phyloP scores from a whole-genome alignment of 805 yeast species.

The Yarrowia alimentaria region DNA sequence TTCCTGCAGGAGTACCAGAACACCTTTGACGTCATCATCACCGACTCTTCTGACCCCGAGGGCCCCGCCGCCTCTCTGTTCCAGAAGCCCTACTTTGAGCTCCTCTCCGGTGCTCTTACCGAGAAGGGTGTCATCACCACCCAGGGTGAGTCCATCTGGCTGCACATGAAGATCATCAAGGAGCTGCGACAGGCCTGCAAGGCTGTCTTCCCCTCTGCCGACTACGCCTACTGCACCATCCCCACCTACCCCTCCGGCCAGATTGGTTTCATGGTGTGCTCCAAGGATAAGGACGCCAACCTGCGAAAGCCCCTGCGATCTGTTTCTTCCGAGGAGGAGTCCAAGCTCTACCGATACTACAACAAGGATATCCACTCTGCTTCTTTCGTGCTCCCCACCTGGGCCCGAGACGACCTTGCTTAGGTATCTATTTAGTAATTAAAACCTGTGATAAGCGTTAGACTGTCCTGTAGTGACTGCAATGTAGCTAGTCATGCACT shows the following conservation, averaged over 20 bases:
- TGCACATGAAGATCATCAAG: slow-evolving; percentile 80
- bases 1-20: slow-evolving; percentile 80
- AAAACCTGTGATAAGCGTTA: no score
- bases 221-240: slow-evolving; percentile 86
- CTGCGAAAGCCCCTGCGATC: slow-evolving; percentile 70
- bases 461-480: no score
- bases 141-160: slow-evolving; percentile 95
- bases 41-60: slow-evolving; percentile 97
- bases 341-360: slow-evolving; percentile 73
- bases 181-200: slow-evolving; percentile 78
- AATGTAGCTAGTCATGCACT: no score
- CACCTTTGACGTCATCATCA: slow-evolving; percentile 90
- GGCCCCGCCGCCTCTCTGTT: slow-evolving; percentile 95
- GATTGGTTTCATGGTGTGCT: slow-evolving; percentile 95
- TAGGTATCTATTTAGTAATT: no score
- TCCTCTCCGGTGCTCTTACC: slow-evolving; percentile 82
- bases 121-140: slow-evolving; percentile 89
- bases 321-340: slow-evolving; percentile 60
- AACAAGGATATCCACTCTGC: slow-evolving; percentile 81
- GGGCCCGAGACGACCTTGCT: slow-evolving; percentile 63
- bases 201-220: slow-evolving; percentile 86
- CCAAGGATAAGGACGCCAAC: slow-evolving; percentile 65
- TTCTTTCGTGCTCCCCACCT: slow-evolving; percentile 86
- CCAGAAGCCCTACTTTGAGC: slow-evolving; percentile 86
- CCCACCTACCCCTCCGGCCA: slow-evolving; percentile 98